Conservation (phyloP, 768 basidiomycete genomes). For the Thelephora aurantiotincta region DNA sequence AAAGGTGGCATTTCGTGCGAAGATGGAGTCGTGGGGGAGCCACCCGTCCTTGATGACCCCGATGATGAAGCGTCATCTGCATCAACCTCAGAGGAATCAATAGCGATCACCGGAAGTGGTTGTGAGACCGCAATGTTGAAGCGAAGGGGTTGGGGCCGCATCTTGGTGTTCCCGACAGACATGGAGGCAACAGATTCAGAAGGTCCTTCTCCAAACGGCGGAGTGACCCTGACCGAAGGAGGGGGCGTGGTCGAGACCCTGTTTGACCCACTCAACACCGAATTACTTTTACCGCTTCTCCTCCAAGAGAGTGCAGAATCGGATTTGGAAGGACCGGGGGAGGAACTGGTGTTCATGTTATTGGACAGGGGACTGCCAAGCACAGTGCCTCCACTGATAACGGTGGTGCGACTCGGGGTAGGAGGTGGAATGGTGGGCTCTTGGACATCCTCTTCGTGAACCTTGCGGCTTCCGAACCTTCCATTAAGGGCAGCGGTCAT, state of each 20-base stretch:
- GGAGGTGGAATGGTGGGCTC: slow-evolving; percentile 27
- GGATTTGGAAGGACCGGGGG: slow-evolving; percentile 54
- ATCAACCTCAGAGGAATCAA: slow-evolving; percentile 38
- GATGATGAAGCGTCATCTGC: slow-evolving; percentile 44
- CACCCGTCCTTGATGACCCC: slow-evolving; percentile 34
- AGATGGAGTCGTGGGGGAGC: slow-evolving; percentile 67
- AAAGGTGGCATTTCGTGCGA: slow-evolving; percentile 32
- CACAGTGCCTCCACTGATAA: slow-evolving; percentile 62
- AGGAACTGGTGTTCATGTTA: slow-evolving; percentile 13
- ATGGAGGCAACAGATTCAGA: slow-evolving; percentile 12
- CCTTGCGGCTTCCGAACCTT: slow-evolving; percentile 55
- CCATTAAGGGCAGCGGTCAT: slow-evolving; percentile 75
- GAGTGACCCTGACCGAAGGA: slow-evolving; percentile 42
- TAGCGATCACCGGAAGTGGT: slow-evolving; percentile 38
- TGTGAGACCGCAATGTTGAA: slow-evolving; percentile 22
- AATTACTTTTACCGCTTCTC: slow-evolving; percentile 55
- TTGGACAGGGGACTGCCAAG: slow-evolving; percentile 40
- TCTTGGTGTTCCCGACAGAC: slow-evolving; percentile 1
- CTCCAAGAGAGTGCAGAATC: slow-evolving; percentile 74
- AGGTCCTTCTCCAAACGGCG: slow-evolving; percentile 24
- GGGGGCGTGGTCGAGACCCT: slow-evolving; percentile 63
- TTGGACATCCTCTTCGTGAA: slow-evolving; percentile 27
- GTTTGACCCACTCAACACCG: slow-evolving; percentile 45
- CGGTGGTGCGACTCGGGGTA: slow-evolving; percentile 48
- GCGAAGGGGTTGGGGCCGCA: slow-evolving; percentile 51